phyloP scores from a whole-genome alignment of 2,329 filamentous ascomycete genomes.

The Dothistroma pini region DNA sequence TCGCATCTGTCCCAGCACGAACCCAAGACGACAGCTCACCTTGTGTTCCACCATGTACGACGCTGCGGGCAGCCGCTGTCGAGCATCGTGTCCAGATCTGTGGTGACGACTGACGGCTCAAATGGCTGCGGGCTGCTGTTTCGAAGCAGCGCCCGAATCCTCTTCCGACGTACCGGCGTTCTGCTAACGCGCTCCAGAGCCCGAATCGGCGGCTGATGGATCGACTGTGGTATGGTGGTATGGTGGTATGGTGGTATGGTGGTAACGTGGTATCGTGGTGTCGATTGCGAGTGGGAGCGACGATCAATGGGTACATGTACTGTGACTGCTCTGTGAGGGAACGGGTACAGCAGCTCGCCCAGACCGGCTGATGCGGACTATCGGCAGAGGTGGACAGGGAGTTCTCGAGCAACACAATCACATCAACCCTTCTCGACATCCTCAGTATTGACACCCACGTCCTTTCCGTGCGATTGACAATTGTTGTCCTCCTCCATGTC shows the following conservation, averaged over 20 bases:
- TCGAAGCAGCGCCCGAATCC: background rate
- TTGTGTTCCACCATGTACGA: background rate
- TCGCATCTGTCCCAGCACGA: background rate
- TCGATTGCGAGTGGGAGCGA: background rate
- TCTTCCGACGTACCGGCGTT: background rate
- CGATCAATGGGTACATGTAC: background rate
- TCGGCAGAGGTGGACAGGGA: background rate
- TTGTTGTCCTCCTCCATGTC: background rate
- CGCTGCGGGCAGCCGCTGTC: constrained; percentile 1
- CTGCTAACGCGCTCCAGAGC: background rate
- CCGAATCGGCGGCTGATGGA: background rate
- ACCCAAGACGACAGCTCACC: background rate
- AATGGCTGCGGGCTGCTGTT: background rate
- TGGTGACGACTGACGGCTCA: no score
- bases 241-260: no score
- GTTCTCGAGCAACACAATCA: background rate
- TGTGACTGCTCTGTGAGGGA: background rate
- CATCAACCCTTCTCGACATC: background rate
- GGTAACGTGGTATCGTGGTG: background rate
- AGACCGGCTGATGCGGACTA: no score
- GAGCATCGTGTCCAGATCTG: background rate
- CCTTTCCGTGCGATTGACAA: background rate
- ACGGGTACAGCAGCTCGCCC: no score
- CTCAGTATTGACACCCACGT: background rate
- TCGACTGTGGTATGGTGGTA: background rate